Conservation (phyloP, 495 filamentous ascomycete species). For the Letharia lupina region DNA sequence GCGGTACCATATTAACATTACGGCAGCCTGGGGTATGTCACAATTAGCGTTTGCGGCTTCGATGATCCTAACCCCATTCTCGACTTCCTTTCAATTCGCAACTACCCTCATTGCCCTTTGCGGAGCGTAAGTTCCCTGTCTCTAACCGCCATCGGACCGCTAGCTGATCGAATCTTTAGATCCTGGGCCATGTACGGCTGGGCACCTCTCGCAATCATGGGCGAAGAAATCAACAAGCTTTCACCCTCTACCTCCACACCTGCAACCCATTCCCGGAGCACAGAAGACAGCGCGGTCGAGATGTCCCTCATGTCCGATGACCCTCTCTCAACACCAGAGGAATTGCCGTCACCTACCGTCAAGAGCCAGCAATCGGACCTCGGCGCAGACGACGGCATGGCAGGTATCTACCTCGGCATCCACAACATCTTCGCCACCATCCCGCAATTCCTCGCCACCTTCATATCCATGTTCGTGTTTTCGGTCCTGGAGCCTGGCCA, state of each 20-base stretch:
- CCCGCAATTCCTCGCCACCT: slow-evolving; percentile 69
- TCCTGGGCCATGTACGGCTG: slow-evolving; percentile 68
- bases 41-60: slow-evolving; percentile 56
- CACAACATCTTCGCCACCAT: slow-evolving; percentile 73
- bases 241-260: slow-evolving; percentile 1
- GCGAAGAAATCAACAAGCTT: slow-evolving; percentile 86
- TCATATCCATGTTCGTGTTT: slow-evolving; percentile 63
- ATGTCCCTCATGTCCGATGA: slow-evolving; percentile 20
- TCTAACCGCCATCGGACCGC: neutral
- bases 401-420: slow-evolving; percentile 72
- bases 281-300: slow-evolving; percentile 15
- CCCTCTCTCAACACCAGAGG: neutral
- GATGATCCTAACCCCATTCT: slow-evolving; percentile 64
- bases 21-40: slow-evolving; percentile 59
- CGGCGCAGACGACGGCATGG: slow-evolving; percentile 51
- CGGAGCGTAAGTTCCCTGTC: slow-evolving; percentile 45
- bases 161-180: slow-evolving; percentile 27
- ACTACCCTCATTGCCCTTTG: slow-evolving; percentile 60
- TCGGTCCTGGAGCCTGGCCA: slow-evolving; percentile 67
- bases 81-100: slow-evolving; percentile 58
- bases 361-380: slow-evolving; percentile 11
- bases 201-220: slow-evolving; percentile 86
- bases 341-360: too few species aligned
- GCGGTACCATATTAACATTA: slow-evolving; percentile 55
- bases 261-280: neutral